phyloP scores from a whole-genome alignment of 805 yeast genomes.

The Metschnikowia continentalis region DNA sequence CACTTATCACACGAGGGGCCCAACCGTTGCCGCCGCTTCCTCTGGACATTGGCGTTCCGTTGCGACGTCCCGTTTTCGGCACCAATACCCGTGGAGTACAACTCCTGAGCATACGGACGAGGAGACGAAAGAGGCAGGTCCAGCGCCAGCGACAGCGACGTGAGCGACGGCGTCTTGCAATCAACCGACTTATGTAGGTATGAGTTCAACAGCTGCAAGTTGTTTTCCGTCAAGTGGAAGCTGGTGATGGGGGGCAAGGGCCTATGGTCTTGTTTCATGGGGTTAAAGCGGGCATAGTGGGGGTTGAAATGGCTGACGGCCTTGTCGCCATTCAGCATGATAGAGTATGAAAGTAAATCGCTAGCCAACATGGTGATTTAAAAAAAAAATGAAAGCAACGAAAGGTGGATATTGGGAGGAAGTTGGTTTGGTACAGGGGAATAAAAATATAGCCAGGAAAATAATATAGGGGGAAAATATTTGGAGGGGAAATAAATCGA shows the following conservation, averaged over 20 bases:
- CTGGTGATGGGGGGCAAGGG: constrained; percentile 17
- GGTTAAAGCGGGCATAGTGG: constrained; percentile 14
- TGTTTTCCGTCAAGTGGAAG: constrained; percentile 19
- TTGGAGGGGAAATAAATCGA: too few relatives aligned
- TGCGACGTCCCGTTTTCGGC: not conserved
- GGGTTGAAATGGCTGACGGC: constrained; percentile 16
- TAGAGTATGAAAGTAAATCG: constrained; percentile 39
- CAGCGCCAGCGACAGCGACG: constrained; percentile 19
- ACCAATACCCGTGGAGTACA: not conserved
- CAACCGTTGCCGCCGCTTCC: constrained; percentile 54
- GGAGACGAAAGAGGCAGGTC: constrained; percentile 20
- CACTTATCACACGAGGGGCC: constrained; percentile 78
- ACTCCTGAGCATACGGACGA: constrained; percentile 1
- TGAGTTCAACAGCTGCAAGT: constrained; percentile 17
- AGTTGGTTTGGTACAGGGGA: too few relatives aligned
- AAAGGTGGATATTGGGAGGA: too few relatives aligned
- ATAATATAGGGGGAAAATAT: too few relatives aligned
- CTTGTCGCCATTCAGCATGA: constrained; percentile 29
- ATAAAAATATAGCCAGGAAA: too few relatives aligned
- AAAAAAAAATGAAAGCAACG: not conserved
- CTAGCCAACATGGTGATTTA: constrained; percentile 9
- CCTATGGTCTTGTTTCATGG: constrained; percentile 4
- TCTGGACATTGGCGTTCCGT: not conserved
- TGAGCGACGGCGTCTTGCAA: constrained; percentile 16
- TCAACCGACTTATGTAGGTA: constrained; percentile 7